These are phyloP conservation scores for Apiotrichum sp. DNA, from an alignment of 1,284 basidiomycete genomes.

Conservation along the genomic window DNA sequence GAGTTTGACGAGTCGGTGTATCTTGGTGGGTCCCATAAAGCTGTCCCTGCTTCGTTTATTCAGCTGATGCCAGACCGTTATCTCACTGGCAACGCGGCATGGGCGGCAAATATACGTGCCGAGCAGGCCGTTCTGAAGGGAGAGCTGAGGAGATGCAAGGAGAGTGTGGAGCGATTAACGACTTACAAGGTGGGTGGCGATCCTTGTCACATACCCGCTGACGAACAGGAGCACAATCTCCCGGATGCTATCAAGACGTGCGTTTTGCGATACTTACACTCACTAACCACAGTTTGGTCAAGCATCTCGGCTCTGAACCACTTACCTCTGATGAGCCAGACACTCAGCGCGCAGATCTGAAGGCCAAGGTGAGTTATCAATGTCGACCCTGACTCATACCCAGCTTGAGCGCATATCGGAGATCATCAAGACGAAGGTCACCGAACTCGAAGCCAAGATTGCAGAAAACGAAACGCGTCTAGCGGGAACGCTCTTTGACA, in stretches of 20 bases:
- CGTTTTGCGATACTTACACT: not conserved
- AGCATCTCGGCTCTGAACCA: conserved; percentile 15
- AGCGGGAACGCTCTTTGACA: conserved; percentile 26
- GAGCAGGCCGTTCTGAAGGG: conserved; percentile 28
- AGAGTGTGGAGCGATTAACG: conserved; percentile 29
- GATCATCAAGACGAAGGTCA: conserved; percentile 19
- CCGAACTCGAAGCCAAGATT: conserved; percentile 22
- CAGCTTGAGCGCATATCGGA: conserved; percentile 9
- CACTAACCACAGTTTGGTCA: conserved; percentile 21
- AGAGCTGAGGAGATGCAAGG: conserved; percentile 26
- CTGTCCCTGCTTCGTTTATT: no score
- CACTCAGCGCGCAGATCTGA: conserved; percentile 20
- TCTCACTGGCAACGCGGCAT: conserved; percentile 25
- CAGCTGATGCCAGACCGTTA: conserved; percentile 31
- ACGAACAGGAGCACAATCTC: conserved; percentile 4
- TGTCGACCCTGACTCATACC: not conserved
- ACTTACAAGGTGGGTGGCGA: conserved; percentile 24
- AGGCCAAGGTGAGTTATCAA: conserved; percentile 21
- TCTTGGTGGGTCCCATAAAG: conserved; percentile 25
- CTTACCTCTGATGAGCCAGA: not conserved
- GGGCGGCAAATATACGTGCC: conserved; percentile 31
- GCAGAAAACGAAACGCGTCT: conserved; percentile 18
- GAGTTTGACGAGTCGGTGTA: conserved; percentile 31
- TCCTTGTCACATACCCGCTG: not conserved
- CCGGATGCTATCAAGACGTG: conserved; percentile 10